These are phyloP conservation scores for Falciphora oryzae DNA, from an alignment of 2,329 filamentous ascomycete genomes.

Conservation along the genomic window DNA sequence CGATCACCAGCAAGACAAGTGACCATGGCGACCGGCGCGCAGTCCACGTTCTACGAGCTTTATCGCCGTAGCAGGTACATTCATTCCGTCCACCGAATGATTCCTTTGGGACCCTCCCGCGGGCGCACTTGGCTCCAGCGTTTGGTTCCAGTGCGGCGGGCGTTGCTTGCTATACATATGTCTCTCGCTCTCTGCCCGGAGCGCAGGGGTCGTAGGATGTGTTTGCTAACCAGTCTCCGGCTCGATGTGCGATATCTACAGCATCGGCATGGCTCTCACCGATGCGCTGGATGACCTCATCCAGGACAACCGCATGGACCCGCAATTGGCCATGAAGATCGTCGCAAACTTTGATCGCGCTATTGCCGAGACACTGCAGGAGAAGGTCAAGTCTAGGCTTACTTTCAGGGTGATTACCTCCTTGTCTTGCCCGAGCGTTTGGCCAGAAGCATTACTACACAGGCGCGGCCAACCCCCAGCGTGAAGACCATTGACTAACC, in stretches of 20 bases:
- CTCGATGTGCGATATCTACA: slow-evolving; percentile 30
- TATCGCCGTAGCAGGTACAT: slow-evolving; percentile 95
- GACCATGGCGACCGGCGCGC: slow-evolving; percentile 24
- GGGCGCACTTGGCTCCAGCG: too few species aligned
- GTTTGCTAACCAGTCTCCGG: slow-evolving; percentile 10
- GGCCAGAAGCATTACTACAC: background rate
- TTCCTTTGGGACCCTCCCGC: slow-evolving; percentile 20
- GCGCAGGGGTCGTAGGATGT: background rate
- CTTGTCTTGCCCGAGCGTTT: background rate
- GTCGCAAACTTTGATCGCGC: slow-evolving; percentile 91
- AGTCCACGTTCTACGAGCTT: slow-evolving; percentile 75
- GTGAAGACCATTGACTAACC: background rate
- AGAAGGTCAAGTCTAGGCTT: slow-evolving; percentile 85
- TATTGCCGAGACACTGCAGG: slow-evolving; percentile 84
- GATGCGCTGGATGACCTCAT: slow-evolving; percentile 98
- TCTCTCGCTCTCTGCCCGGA: background rate
- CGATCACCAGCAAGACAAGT: background rate
- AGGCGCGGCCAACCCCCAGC: too few species aligned
- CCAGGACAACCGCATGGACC: slow-evolving; percentile 89
- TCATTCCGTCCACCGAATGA: slow-evolving; percentile 12
- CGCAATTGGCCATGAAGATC: slow-evolving; percentile 98
- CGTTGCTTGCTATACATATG: background rate
- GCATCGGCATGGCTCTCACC: slow-evolving; percentile 87
- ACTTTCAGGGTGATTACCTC: slow-evolving; percentile 76
- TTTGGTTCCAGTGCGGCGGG: background rate